Conservation (phyloP, 1,284 basidiomycete species). For the Moniliophthora roreri region DNA sequence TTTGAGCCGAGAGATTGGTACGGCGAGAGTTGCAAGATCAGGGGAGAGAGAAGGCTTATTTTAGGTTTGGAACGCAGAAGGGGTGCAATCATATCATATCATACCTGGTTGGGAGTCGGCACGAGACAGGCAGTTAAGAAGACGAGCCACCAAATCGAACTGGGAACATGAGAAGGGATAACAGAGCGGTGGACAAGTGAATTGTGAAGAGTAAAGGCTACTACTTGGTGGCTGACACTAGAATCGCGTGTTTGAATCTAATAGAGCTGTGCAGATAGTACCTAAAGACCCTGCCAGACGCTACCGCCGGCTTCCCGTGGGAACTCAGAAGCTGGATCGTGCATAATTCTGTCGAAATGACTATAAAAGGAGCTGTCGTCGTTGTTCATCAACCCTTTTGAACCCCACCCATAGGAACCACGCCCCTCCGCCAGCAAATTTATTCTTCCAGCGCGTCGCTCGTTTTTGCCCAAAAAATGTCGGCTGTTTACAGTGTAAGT, state of each 20-base stretch:
- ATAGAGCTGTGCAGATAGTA: constrained; percentile 1
- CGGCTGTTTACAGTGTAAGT: constrained; percentile 13
- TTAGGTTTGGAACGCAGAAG: too few species aligned
- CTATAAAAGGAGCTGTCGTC: constrained; percentile 8
- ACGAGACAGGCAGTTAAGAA: too few species aligned
- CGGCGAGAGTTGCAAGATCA: too few species aligned
- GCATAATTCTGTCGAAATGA: constrained; percentile 5
- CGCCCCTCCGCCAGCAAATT: background rate
- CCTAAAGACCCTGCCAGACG: background rate
- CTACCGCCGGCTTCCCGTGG: constrained; percentile 6
- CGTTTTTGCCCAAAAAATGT: background rate
- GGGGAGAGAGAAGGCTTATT: too few species aligned
- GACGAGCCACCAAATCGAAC: too few species aligned
- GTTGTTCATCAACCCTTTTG: constrained; percentile 12
- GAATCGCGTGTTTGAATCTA: background rate
- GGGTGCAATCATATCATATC: too few species aligned
- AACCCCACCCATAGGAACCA: constrained; percentile 3
- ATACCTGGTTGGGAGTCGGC: too few species aligned
- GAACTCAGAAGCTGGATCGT: background rate
- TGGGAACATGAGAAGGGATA: too few species aligned
- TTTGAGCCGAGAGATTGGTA: too few species aligned
- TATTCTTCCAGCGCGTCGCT: background rate
- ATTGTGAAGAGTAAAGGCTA: too few species aligned
- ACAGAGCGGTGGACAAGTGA: too few species aligned
- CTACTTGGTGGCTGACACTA: too few species aligned